Conservation (phyloP, 805 yeast species). For the Metschnikowia picachoensis region DNA sequence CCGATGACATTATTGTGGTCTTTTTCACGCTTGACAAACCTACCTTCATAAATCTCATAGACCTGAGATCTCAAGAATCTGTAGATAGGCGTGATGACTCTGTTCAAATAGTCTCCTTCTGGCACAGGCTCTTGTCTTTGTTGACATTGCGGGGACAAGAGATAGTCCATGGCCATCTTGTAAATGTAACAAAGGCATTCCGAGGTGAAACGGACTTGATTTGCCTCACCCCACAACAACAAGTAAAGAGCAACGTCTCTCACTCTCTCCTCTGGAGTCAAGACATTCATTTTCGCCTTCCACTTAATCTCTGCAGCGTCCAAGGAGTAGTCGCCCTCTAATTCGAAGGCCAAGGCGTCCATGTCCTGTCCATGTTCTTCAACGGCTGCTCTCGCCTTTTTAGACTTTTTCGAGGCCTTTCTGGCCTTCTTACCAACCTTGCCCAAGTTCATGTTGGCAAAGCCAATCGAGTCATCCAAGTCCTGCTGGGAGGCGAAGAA, state of each 20-base stretch:
- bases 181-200: constrained; percentile 84
- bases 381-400: constrained; percentile 67
- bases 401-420: constrained; percentile 76
- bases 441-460: constrained; percentile 75
- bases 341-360: constrained; percentile 59
- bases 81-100: constrained; percentile 89
- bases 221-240: constrained; percentile 86
- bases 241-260: constrained; percentile 74
- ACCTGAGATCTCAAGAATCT: constrained; percentile 76
- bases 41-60: constrained; percentile 76
- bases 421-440: constrained; percentile 75
- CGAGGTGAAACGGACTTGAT: constrained; percentile 88
- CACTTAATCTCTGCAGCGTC: constrained; percentile 84
- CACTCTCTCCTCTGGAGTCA: constrained; percentile 74
- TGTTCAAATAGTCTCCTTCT: constrained; percentile 86
- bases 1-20: constrained; percentile 82
- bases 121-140: constrained; percentile 80
- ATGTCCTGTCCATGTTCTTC: constrained; percentile 62
- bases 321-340: constrained; percentile 79
- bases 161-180: constrained; percentile 91
- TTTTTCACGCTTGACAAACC: constrained; percentile 78
- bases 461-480: constrained; percentile 80
- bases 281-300: constrained; percentile 73
- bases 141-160: constrained; percentile 85
- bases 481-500: constrained; percentile 85